phyloP scores from a whole-genome alignment of 106 monocot genomes.

The Dactylorhiza incarnata region DNA sequence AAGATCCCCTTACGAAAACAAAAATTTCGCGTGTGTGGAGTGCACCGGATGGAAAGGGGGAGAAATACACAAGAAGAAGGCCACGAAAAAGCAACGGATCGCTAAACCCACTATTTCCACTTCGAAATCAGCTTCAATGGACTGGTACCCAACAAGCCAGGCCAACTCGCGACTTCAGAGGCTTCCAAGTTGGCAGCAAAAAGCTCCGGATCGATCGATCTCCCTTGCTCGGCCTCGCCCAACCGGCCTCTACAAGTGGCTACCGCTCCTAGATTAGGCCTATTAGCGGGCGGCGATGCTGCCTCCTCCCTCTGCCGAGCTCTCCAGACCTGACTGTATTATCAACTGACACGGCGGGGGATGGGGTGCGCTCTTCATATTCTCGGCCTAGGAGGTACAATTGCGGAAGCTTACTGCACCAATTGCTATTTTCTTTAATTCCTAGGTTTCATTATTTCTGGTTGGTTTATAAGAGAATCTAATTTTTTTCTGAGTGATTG shows the following conservation, averaged over 20 bases:
- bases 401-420: background rate
- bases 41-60: background rate
- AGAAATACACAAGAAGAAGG: background rate
- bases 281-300: background rate
- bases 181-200: background rate
- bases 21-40: too few relatives aligned
- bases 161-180: background rate
- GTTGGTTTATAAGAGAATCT: background rate
- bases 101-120: background rate
- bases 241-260: background rate
- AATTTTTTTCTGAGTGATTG: background rate
- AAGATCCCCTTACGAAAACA: too few relatives aligned
- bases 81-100: conserved; percentile 6
- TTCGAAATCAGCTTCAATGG: background rate
- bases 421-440: background rate
- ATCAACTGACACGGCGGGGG: background rate
- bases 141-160: background rate
- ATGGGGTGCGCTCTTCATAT: conserved; percentile 2
- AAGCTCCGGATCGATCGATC: conserved; percentile 4
- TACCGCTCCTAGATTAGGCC: background rate
- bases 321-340: background rate
- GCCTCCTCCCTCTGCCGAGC: background rate
- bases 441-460: background rate
- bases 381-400: conserved; percentile 4
- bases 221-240: background rate